phyloP scores from a whole-genome alignment of 192 early-diverging fungal species.

The Entomortierella parvispora region DNA sequence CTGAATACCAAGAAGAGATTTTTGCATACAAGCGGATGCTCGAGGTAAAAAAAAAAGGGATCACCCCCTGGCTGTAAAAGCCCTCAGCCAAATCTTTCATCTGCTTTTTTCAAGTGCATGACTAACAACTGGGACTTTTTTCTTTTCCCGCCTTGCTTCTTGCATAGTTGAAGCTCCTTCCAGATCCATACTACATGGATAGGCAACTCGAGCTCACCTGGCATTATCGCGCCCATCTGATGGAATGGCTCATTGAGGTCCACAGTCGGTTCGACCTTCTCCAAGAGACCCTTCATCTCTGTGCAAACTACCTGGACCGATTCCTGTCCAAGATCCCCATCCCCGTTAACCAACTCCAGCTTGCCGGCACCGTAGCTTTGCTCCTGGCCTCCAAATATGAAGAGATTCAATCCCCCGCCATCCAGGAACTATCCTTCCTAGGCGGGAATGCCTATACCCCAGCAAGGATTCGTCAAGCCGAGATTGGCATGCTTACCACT shows the following conservation, averaged over 20 bases:
- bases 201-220: slow-evolving; percentile 59
- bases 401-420: slow-evolving; percentile 63
- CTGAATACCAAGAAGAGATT: slow-evolving; percentile 71
- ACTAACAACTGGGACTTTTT: not conserved
- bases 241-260: slow-evolving; percentile 68
- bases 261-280: slow-evolving; percentile 68
- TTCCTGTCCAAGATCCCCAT: slow-evolving; percentile 63
- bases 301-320: slow-evolving; percentile 68
- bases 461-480: slow-evolving; percentile 62
- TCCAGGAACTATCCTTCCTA: slow-evolving; percentile 61
- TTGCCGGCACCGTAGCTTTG: slow-evolving; percentile 62
- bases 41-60: slow-evolving; percentile 54
- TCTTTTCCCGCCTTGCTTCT: slow-evolving; percentile 1
- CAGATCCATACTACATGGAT: slow-evolving; percentile 61
- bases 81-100: not conserved
- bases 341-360: slow-evolving; percentile 60
- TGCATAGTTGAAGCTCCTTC: slow-evolving; percentile 51
- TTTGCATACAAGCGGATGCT: slow-evolving; percentile 70
- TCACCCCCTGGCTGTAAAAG: not conserved
- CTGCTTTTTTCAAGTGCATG: not conserved
- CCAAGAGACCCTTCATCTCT: slow-evolving; percentile 67
- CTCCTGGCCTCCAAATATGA: slow-evolving; percentile 69
- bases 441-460: slow-evolving; percentile 56
- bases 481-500: slow-evolving; percentile 64
- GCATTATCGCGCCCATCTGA: slow-evolving; percentile 60